Evolutionary conservation across 2,329 filamentous ascomycete species (phyloP), one percentile per base, ranked within the genome.

Genomic region (Trichoderma pleuroti): DNA sequence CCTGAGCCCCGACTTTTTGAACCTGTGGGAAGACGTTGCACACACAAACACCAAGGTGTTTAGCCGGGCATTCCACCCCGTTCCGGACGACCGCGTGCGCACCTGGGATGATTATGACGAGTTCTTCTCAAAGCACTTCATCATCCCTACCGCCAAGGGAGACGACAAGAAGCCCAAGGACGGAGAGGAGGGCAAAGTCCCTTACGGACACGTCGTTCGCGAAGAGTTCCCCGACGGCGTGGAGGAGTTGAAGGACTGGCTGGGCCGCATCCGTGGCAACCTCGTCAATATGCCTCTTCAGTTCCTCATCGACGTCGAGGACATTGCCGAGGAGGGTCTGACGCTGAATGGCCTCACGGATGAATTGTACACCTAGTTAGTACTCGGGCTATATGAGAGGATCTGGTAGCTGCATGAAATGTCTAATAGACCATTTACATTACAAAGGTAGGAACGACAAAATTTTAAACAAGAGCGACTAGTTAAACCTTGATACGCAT

Each of bases 221-320:
- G 91, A 92, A 65, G 89, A 95, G 77, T 93, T 97, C 80, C 84
- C 87, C 0, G 87, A 91, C 73, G 92, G 94, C 9, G 89, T 91
- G 57, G 83, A 83, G n/a, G 90, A 92, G 78, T 84, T 94, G 71
- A 94, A 93, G 82, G 88, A 91, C 64, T 86, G 89, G 81, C 82
- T 94, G 68, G 84, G 85, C 69, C 85, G 87, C 68, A 84, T 94
- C 49, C 86, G 89, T 72, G 92, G 92, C 2, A 92, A 87, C 10
- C 81, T 94, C 59, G 91, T 98, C 9, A 93, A 97, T 84, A 98
- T 98, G 94, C 93, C 94, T 32, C 84, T 98, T 75, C 85, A 93
- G 74, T 98, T 98, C 83, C 83, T 97, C 79, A 91, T 91, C 76
- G 92, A 94, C 39, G 87, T 88, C 10, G 88, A 93, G 76, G 94